Percentiles rank a stretch among this genome's conserved stretches.
Evolutionary conservation across 331 rosid genomes (phyloP).

Genomic region (Rosa hybrid): DNA sequence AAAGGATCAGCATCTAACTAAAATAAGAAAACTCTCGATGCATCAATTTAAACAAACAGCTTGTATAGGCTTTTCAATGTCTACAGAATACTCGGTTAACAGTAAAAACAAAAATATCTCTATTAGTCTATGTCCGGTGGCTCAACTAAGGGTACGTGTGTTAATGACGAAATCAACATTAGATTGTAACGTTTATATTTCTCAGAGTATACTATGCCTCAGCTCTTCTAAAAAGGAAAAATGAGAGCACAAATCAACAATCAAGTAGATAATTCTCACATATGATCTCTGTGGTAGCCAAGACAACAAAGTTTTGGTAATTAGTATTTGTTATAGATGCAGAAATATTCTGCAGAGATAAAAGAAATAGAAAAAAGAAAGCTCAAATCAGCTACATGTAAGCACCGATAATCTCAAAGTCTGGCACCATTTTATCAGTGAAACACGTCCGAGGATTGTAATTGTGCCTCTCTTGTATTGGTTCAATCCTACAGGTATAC

Average conservation of each 20-base stretch:
- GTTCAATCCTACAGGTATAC: background rate
- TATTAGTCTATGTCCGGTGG: too few species aligned
- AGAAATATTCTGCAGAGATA: background rate
- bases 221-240: background rate
- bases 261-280: background rate
- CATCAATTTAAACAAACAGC: background rate
- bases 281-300: background rate
- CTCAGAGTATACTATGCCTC: background rate
- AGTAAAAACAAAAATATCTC: too few species aligned
- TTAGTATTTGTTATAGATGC: background rate
- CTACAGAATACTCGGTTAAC: background rate
- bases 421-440: background rate
- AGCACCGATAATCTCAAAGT: conserved; percentile 1
- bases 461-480: background rate
- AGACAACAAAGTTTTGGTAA: background rate
- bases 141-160: background rate
- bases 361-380: background rate
- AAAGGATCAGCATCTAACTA: background rate
- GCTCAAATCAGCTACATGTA: background rate
- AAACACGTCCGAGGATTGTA: background rate
- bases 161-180: background rate
- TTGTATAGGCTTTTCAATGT: background rate
- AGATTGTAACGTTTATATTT: background rate
- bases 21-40: background rate
- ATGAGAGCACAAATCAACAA: background rate